phyloP scores from a whole-genome alignment of 208 protist species.

The Crithidia fasciculata region DNA sequence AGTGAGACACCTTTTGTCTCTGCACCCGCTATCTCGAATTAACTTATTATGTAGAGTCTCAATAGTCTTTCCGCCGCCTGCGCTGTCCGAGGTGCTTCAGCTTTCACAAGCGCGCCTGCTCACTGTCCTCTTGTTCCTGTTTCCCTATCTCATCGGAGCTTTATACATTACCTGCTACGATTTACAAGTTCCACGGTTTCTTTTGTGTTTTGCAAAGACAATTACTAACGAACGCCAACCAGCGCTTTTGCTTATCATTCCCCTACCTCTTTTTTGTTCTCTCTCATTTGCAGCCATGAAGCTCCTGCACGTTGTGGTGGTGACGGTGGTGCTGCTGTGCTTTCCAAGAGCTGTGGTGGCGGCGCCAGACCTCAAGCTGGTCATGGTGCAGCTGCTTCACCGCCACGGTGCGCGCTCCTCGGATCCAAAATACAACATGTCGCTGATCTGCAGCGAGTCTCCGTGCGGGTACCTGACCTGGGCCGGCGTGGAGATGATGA shows the following conservation, averaged over 20 bases:
- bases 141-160: too few species aligned
- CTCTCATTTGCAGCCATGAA: slow-evolving; percentile 6
- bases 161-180: too few species aligned
- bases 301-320: neutral
- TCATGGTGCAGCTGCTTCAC: slow-evolving; percentile 52
- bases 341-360: neutral
- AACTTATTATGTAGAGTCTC: too few species aligned
- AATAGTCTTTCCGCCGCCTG: too few species aligned
- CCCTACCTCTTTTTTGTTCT: slow-evolving; percentile 2
- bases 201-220: too few species aligned
- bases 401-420: slow-evolving; percentile 52
- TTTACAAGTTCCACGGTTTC: too few species aligned
- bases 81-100: too few species aligned
- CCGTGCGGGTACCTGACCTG: slow-evolving; percentile 56
- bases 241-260: neutral
- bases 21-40: too few species aligned
- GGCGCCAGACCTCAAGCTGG: slow-evolving; percentile 20
- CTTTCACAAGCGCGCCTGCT: too few species aligned
- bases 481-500: slow-evolving; percentile 37
- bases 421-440: slow-evolving; percentile 30
- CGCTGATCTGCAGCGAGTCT: slow-evolving; percentile 35
- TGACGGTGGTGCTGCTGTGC: slow-evolving; percentile 5
- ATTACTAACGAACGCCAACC: too few species aligned
- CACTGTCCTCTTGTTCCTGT: too few species aligned
- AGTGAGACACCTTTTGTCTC: too few species aligned